These are phyloP conservation scores for Rosa rugosa DNA, from an alignment of 306 rosid species.

Conservation along the genomic window DNA sequence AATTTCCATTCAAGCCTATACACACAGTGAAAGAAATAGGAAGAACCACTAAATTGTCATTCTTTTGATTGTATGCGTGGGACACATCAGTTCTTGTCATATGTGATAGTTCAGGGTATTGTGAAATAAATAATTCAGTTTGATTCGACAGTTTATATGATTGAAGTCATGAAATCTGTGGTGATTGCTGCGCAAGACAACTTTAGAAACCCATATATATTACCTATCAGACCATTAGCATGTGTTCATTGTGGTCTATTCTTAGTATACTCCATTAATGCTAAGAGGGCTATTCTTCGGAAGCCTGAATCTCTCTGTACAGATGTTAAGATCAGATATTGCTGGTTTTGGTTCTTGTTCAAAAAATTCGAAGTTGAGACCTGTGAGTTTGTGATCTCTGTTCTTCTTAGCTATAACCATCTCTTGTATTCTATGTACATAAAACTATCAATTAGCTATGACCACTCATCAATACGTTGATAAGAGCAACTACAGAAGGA, in stretches of 20 bases:
- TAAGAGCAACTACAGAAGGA: too few species aligned
- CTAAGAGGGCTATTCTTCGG: not conserved
- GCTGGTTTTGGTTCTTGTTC: not conserved
- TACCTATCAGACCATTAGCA: too few species aligned
- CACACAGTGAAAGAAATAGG: constrained; percentile 13
- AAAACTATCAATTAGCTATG: too few species aligned
- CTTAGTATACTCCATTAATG: not conserved
- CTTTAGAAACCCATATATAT: not conserved
- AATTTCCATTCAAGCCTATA: constrained; percentile 61
- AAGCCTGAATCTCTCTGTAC: not conserved
- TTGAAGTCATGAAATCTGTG: not conserved
- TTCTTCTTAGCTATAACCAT: too few species aligned
- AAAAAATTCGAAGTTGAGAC: too few species aligned
- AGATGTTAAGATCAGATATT: not conserved
- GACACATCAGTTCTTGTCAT: not conserved
- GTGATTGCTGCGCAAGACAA: not conserved
- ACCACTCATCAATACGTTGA: too few species aligned
- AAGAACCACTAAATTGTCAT: not conserved
- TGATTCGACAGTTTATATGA: not conserved
- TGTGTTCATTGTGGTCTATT: not conserved
- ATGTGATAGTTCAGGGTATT: not conserved
- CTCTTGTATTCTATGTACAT: too few species aligned
- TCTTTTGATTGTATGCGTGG: not conserved
- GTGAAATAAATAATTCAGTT: constrained; percentile 2
- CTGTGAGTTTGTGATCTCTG: too few species aligned